Evolutionary conservation across 2,329 filamentous ascomycete genomes (phyloP).

Genomic region (Chaetomiaceae sp.): DNA sequence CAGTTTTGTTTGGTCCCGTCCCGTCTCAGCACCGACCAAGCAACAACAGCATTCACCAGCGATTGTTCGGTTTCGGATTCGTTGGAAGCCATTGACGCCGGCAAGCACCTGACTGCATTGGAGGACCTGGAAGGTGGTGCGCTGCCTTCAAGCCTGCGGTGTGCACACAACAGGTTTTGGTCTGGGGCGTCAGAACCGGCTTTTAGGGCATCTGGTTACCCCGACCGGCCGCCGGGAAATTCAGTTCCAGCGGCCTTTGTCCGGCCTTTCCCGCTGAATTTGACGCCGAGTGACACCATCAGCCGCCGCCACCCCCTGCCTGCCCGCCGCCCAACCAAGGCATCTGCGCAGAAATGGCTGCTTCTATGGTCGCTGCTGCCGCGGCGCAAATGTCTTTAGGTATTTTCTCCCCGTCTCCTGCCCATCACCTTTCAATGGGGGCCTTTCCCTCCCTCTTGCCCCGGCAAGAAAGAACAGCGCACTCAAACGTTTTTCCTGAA

Average conservation of each 20-base stretch:
- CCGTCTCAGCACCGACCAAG: neutral
- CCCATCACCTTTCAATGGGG: neutral
- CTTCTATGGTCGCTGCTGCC: constrained; percentile 30
- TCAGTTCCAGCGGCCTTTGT: constrained; percentile 4
- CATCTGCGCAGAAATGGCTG: constrained; percentile 27
- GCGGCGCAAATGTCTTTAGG: constrained; percentile 31
- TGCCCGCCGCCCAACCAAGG: neutral
- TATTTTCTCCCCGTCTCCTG: constrained; percentile 26
- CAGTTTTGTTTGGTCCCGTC: neutral
- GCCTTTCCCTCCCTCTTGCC: constrained; percentile 2
- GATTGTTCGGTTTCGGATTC: constrained; percentile 1
- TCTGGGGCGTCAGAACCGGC: neutral
- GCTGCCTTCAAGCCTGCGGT: constrained; percentile 10
- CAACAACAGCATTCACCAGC: neutral
- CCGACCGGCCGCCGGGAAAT: neutral
- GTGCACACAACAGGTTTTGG: neutral
- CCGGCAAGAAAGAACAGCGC: constrained; percentile 7
- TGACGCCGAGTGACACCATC: neutral
- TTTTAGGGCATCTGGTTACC: neutral
- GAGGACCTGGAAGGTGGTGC: constrained; percentile 6
- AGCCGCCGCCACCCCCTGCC: no score
- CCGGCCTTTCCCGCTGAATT: neutral
- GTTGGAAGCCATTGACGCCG: neutral
- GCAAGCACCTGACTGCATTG: neutral
- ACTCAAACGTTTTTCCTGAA: constrained; percentile 15